Percentiles rank a stretch among this genome's conserved stretches.
Evolutionary conservation across 2,329 filamentous ascomycete genomes (phyloP).

Genomic region (Scytalidium lignicola): DNA sequence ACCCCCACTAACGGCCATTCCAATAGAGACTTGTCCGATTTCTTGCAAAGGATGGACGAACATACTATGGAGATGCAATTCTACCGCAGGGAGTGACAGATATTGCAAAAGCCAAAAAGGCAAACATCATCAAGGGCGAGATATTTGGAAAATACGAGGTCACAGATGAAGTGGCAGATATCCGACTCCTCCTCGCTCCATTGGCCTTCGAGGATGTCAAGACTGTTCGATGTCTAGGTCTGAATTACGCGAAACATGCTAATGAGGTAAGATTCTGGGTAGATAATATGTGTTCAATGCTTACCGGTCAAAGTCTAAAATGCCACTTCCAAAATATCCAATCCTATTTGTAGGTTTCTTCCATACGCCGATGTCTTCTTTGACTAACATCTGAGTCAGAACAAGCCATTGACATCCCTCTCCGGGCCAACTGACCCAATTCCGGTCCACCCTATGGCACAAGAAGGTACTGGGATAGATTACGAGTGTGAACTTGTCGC

Average conservation of each 20-base stretch:
- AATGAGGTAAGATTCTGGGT: conserved; percentile 45
- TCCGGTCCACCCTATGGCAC: conserved; percentile 59
- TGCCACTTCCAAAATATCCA: conserved; percentile 66
- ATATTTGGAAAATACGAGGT: conserved; percentile 62
- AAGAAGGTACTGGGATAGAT: conserved; percentile 62
- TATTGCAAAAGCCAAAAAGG: conserved; percentile 54
- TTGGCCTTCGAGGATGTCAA: conserved; percentile 56
- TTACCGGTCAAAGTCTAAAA: conserved; percentile 42
- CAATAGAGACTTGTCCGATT: conserved; percentile 66
- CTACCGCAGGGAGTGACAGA: conserved; percentile 56
- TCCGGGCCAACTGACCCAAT: conserved; percentile 61
- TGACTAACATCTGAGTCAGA: conserved; percentile 30
- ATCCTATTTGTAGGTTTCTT: conserved; percentile 57
- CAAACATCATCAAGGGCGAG: conserved; percentile 58
- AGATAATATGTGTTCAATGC: background rate
- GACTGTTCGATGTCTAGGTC: conserved; percentile 63
- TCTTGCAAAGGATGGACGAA: conserved; percentile 62
- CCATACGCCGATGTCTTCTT: background rate
- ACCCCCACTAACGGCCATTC: conserved; percentile 1
- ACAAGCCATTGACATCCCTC: conserved; percentile 64
- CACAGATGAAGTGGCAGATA: conserved; percentile 54
- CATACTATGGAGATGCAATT: conserved; percentile 71
- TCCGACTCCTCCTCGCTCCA: conserved; percentile 56
- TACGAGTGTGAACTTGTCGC: conserved; percentile 78
- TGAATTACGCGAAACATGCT: conserved; percentile 70